Percentiles rank a stretch among this genome's conserved stretches.
phyloP scores from a whole-genome alignment of 805 yeast species.

The Hanseniaspora pseudoguilliermondii region DNA sequence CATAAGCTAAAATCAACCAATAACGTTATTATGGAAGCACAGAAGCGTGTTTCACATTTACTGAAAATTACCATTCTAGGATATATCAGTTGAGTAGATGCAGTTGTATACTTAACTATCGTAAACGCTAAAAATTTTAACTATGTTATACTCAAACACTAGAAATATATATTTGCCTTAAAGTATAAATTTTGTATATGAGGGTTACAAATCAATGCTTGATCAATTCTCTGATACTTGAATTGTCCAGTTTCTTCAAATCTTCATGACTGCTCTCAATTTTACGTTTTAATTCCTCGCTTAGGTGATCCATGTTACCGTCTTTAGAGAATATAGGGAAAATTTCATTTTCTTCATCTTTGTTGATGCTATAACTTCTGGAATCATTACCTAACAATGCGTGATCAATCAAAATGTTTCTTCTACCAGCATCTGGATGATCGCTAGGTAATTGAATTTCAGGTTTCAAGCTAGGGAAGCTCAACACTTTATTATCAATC shows the following conservation, averaged over 20 bases:
- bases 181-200: neutral
- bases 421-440: neutral
- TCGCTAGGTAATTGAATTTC: neutral
- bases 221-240: slow-evolving; percentile 8
- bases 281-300: neutral
- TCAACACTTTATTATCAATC: neutral
- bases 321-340: slow-evolving; percentile 4
- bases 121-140: too few species aligned
- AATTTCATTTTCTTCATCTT: slow-evolving; percentile 7
- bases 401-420: slow-evolving; percentile 12
- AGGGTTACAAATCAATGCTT: neutral
- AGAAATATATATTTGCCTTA: too few species aligned
- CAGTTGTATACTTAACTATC: too few species aligned
- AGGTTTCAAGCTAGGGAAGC: neutral
- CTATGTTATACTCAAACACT: too few species aligned
- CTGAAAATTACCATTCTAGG: neutral
- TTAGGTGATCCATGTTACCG: neutral
- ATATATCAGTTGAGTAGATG: neutral
- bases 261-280: slow-evolving; percentile 5
- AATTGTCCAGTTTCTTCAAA: slow-evolving; percentile 1
- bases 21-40: too few species aligned
- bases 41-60: too few species aligned
- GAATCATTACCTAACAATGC: neutral
- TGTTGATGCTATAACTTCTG: slow-evolving; percentile 6
- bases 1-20: neutral